Percentiles rank a stretch among this genome's conserved stretches.
Evolutionary conservation across 768 basidiomycete genomes (phyloP).

Genomic region (Tulasnella sp.): DNA sequence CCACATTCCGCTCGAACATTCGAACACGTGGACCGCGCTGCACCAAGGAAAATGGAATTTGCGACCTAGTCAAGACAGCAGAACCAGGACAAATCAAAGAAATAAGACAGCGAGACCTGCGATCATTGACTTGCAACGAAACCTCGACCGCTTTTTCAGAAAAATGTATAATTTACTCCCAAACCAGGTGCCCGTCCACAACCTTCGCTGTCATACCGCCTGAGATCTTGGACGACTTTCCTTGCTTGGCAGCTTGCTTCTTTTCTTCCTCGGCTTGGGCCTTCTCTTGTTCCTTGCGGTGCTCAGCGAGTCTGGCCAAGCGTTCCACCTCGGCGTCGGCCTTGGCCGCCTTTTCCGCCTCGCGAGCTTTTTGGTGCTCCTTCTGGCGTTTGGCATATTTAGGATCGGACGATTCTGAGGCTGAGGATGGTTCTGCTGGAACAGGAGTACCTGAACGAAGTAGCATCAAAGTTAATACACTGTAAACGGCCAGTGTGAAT

Average conservation of each 20-base stretch:
- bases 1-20: no score
- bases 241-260: constrained; percentile 1
- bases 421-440: neutral
- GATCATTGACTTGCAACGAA: no score
- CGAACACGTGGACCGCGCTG: no score
- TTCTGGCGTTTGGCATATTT: constrained; percentile 66
- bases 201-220: constrained; percentile 22
- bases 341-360: constrained; percentile 45
- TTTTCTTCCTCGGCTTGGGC: constrained; percentile 34
- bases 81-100: no score
- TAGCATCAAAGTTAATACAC: neutral
- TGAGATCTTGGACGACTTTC: constrained; percentile 5
- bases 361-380: constrained; percentile 42
- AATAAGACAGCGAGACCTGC: no score
- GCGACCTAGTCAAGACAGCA: no score
- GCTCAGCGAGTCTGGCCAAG: constrained; percentile 39
- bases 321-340: constrained; percentile 42
- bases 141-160: no score
- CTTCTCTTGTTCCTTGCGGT: constrained; percentile 48
- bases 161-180: constrained; percentile 20
- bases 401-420: constrained; percentile 22
- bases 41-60: no score
- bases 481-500: neutral
- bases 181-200: constrained; percentile 19
- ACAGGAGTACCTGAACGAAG: neutral